Evolutionary conservation across 225 moss, liverwort and hornwort species (phyloP), one percentile per base, ranked within the genome.

Genomic region (Marchantia paleacea): DNA sequence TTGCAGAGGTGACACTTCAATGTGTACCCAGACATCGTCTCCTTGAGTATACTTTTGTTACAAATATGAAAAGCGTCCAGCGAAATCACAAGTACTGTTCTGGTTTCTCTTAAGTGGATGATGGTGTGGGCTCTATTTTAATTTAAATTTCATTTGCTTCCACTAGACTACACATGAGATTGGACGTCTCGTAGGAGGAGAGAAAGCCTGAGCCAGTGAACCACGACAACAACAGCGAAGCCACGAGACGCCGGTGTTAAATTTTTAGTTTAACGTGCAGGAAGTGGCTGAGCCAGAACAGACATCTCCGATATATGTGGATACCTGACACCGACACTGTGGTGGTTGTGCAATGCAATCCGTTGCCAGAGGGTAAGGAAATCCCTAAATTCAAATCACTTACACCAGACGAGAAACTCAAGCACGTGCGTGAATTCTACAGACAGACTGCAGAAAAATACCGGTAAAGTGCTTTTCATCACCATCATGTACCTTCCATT

Each of bases 1-100:
- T 99, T 28, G 99, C 99, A 39, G 99, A 95, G 91, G 95, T 95
- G 64, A 95, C 94, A 55, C 91, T 99, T 30, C 95, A 99, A 70
- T 99, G 99, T 78, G 92, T 95, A 31, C 85, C 86, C 77, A 89
- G 91, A 55, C 95, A 92, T 86, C 90, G 85, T 80, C 92, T 99
- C 51, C 81, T 94, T 54, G 99, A 99, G 75, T 89, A 85, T 76
- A 95, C 94, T 8, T 91, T 83, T 31, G 94, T 94, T 83, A 92
- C 90, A 70, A 89, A 92, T 22, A 85, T 91, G 86, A 95, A 92
- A 84, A 89, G 84, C 81, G 91, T 94, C 61, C 89, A 92, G 77
- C 81, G 90, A 84, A 95, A 95, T 78, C 99, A 99, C 84, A 95
- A 91, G 99, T 99, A 89, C 58, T 77, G 52, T 78, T 81, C 68